Percentiles rank a stretch among this genome's conserved stretches.
Conservation (phyloP, 1,284 basidiomycete species). For the Coniferiporia sulphurascens region DNA sequence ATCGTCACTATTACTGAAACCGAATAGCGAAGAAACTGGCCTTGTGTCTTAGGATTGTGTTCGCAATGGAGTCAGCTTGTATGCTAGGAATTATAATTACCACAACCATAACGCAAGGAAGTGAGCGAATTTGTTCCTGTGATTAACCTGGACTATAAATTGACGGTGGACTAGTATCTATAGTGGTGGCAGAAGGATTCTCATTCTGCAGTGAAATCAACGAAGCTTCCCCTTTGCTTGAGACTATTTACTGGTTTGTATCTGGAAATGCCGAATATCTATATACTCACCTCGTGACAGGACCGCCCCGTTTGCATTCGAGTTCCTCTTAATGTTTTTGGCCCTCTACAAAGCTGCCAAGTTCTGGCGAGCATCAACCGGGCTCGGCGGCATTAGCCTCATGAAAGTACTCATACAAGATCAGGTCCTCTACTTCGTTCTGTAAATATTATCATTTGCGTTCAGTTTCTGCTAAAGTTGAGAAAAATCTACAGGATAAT, state of each 20-base stretch:
- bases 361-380: background rate
- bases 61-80: background rate
- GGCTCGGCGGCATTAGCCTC: background rate
- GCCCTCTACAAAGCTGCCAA: background rate
- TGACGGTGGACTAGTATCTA: background rate
- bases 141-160: background rate
- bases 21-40: background rate
- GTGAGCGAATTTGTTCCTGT: background rate
- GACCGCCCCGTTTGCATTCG: slow-evolving; percentile 2
- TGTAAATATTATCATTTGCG: background rate
- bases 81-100: background rate
- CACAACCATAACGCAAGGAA: background rate
- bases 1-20: background rate
- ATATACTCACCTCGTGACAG: background rate
- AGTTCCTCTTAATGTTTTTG: background rate
- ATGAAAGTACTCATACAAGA: background rate
- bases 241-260: background rate
- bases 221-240: background rate
- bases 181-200: background rate
- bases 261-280: background rate
- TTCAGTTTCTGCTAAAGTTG: background rate
- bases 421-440: slow-evolving; percentile 1
- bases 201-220: background rate
- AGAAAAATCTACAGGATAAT: background rate
- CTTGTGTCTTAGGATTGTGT: background rate